Base-by-base conservation (phyloP, 1,139 yeast genomes). In the Debaryomyces fabryi region DNA sequence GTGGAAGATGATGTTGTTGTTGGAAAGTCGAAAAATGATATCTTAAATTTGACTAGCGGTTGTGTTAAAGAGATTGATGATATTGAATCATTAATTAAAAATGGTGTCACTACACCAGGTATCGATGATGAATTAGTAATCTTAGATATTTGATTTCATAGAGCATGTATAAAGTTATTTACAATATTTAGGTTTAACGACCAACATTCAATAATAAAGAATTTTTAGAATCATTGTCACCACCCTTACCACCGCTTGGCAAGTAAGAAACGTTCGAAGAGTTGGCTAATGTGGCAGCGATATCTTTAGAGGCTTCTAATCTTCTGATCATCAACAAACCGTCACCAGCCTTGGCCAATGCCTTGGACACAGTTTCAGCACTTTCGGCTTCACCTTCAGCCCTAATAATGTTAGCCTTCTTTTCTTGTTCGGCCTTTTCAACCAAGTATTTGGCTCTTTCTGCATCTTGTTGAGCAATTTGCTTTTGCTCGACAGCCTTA, bases 331-430 rank as follows among this genome's bases (percentile, higher is more conserved):
- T 81, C 67, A 95, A 78, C 60, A 95, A 79, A 58, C 99, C 99
- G 64, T 95, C 98, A 67, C 99, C 99, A 30, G 96, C 93, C 74
- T 91, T 91, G 46, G 86, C 83, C 59, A 95, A 81, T 3, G 99
- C 98, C 71, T 86, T 90, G 42, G 97, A 90, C 55, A 95, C 96
- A 52, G 86, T 85, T 54, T 93, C 99, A 6, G 54, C 99, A 49
- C 96, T 90, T 70, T 95, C 99, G 39, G 99, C 99, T 72, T 95
- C 99, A 71, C 99, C 99, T 71, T 95, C 99, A 23, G 99, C 99
- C 60, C 98, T 83, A 56, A 93, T 93, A 60, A 95, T 91, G 48
- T 88, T 78, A 4, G 99, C 99, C 68, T 86, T 92, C 68, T 96
- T 84, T 70, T 93, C 98, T 71, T 95, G 99, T 69, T 93, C 98